These are phyloP conservation scores for Lathyrus oleraceus DNA, from an alignment of 306 rosid genomes.

Conservation along the genomic window DNA sequence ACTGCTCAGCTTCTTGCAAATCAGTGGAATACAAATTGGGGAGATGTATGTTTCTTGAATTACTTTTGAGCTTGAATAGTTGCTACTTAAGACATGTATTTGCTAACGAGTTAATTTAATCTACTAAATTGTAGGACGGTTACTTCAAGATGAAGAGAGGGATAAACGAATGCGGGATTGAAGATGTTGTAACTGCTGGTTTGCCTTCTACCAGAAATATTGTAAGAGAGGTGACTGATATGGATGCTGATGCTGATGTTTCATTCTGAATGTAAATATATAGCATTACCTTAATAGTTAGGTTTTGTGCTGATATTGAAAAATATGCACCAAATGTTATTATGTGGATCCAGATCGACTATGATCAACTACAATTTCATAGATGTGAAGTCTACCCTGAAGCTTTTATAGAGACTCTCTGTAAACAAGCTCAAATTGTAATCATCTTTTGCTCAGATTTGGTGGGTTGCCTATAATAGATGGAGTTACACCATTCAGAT, in stretches of 20 bases:
- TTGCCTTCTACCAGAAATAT: slow-evolving; percentile 73
- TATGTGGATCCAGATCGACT: not conserved
- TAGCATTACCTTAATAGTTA: slow-evolving; percentile 7
- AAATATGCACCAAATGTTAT: not conserved
- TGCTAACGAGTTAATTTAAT: not conserved
- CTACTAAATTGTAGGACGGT: slow-evolving; percentile 74
- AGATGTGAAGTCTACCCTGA: no score
- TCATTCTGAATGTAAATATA: slow-evolving; percentile 53
- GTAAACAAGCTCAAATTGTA: no score
- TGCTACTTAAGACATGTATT: slow-evolving; percentile 17
- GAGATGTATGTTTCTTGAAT: slow-evolving; percentile 67
- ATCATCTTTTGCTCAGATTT: no score
- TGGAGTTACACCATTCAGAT: no score
- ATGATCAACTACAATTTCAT: no score
- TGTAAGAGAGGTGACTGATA: slow-evolving; percentile 43
- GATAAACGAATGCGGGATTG: slow-evolving; percentile 85
- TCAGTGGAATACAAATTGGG: slow-evolving; percentile 95
- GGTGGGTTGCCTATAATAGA: no score
- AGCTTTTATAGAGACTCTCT: no score
- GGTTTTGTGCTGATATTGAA: slow-evolving; percentile 19
- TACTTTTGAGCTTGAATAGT: slow-evolving; percentile 27
- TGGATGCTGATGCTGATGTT: slow-evolving; percentile 40
- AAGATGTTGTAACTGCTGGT: slow-evolving; percentile 75
- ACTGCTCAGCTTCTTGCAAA: slow-evolving; percentile 84
- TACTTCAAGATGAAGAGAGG: slow-evolving; percentile 91